phyloP scores from a whole-genome alignment of 176 grass and related monocot genomes.

The Avena sativa region DNA sequence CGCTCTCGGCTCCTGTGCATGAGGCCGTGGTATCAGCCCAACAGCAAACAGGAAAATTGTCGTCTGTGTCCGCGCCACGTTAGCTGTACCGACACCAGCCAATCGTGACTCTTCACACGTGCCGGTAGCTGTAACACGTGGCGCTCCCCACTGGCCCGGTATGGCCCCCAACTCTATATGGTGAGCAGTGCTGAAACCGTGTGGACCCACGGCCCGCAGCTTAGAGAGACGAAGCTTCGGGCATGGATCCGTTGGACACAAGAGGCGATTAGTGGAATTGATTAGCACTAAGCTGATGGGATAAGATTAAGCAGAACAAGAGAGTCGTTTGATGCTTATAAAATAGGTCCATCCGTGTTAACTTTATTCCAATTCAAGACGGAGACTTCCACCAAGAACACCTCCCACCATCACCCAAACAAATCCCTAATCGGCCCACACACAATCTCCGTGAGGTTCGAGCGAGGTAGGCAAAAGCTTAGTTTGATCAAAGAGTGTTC shows the following conservation, averaged over 20 bases:
- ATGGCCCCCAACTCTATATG: no score
- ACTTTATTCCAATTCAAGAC: constrained; percentile 3
- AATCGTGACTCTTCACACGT: neutral
- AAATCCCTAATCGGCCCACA: neutral
- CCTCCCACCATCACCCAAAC: neutral
- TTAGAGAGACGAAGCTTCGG: constrained; percentile 12
- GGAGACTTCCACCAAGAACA: neutral
- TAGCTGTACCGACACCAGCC: neutral
- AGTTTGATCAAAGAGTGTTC: constrained; percentile 24
- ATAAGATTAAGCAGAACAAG: neutral
- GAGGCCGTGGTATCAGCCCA: neutral
- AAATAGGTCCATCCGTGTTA: constrained; percentile 28
- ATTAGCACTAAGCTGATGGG: neutral
- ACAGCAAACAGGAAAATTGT: neutral
- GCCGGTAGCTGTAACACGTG: no score
- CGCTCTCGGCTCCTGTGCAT: neutral
- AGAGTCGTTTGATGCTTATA: neutral
- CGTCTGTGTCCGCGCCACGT: neutral
- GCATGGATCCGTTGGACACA: neutral
- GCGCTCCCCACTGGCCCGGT: no score
- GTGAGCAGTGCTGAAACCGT: neutral
- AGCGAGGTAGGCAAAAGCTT: constrained; percentile 38
- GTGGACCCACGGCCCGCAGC: neutral
- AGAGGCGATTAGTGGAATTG: neutral
- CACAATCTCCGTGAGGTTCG: constrained; percentile 28